Base-by-base conservation (phyloP, 139 green algal genomes). In the Axilococcus clingmanii region DNA sequence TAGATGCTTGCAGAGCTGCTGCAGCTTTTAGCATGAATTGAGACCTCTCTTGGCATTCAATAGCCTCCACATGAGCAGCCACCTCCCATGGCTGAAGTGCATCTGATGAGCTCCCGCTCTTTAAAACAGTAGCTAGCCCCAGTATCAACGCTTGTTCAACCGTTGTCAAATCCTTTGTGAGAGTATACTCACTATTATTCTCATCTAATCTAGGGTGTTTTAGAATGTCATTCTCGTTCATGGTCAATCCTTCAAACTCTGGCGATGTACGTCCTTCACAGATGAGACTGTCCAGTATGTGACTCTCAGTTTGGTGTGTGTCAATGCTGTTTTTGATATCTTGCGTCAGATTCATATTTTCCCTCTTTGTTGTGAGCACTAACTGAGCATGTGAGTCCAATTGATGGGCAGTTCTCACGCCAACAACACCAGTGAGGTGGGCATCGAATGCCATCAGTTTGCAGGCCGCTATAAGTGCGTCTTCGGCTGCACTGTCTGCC, bases 321-420 rank as follows among this genome's bases (percentile, higher is more conserved):
- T n/a, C 36, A 17, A n/a, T 23, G 6, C 19, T 43, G 20, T 7
- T 17, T 43, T 17, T n/a, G 17, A 43, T n/a, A 43, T 0, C n/a
- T 24, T 24, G 19, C 36, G 20, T 43, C 36, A 43, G 20, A 43
- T 3, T 1, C 36, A 12, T 17, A 16, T 0, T n/a, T 43, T n/a
- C 19, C 29, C 7, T 48, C 40, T 16, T 16, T 19, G 8, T 46
- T 28, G n/a, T 14, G 8, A 81, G 58, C 31, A 92, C 60, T 41
- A 93, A 70, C 71, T 94, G 83, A 30, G 81, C 82, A 62, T 88
- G 87, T 28, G 82, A 50, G 40, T 94, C 84, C 28, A 69, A 9
- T 64, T 95, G 87, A 66, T 95, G 85, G 27, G 72, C 75, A 7
- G 87, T 95, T 35, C 87, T 73, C 36, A 70, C 64, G 19, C 87